These are phyloP conservation scores for Tricholoma terreum DNA, from an alignment of 768 basidiomycete genomes.

Conservation along the genomic window DNA sequence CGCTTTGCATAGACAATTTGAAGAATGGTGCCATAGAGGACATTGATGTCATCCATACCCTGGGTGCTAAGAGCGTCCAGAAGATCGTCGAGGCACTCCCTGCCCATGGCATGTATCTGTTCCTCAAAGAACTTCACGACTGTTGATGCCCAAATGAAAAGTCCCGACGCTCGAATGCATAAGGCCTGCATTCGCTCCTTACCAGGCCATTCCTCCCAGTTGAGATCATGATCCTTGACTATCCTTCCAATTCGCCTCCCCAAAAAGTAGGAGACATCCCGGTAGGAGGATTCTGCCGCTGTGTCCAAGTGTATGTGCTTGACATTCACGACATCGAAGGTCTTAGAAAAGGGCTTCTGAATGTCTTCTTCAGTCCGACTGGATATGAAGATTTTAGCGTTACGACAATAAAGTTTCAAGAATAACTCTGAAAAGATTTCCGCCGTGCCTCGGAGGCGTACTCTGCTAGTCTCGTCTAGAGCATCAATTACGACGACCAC, in stretches of 20 bases:
- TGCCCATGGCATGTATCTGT: slow-evolving; percentile 6
- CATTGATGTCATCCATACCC: slow-evolving; percentile 14
- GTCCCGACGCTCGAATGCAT: slow-evolving; percentile 6
- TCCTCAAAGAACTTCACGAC: slow-evolving; percentile 5
- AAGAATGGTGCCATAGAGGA: slow-evolving; percentile 9
- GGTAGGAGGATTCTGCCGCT: neutral
- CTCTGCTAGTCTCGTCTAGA: slow-evolving; percentile 12
- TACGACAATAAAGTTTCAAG: neutral
- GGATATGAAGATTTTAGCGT: slow-evolving; percentile 12
- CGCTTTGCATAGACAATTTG: neutral
- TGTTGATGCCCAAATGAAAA: slow-evolving; percentile 20
- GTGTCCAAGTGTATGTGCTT: slow-evolving; percentile 13
- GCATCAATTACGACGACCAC: slow-evolving; percentile 18
- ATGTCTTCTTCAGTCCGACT: slow-evolving; percentile 16
- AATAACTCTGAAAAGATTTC: slow-evolving; percentile 9
- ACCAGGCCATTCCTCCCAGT: slow-evolving; percentile 11
- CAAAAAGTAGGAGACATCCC: slow-evolving; percentile 9
- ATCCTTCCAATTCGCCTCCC: slow-evolving; percentile 1
- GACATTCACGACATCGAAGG: neutral
- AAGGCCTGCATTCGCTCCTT: slow-evolving; percentile 4
- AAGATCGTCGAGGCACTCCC: slow-evolving; percentile 6
- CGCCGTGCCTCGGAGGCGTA: slow-evolving; percentile 3
- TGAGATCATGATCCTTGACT: slow-evolving; percentile 2
- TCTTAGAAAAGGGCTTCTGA: slow-evolving; percentile 4
- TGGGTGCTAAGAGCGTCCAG: slow-evolving; percentile 8